Conservation (phyloP, 2,329 filamentous ascomycete genomes). For the Trichoderma lentiforme region DNA sequence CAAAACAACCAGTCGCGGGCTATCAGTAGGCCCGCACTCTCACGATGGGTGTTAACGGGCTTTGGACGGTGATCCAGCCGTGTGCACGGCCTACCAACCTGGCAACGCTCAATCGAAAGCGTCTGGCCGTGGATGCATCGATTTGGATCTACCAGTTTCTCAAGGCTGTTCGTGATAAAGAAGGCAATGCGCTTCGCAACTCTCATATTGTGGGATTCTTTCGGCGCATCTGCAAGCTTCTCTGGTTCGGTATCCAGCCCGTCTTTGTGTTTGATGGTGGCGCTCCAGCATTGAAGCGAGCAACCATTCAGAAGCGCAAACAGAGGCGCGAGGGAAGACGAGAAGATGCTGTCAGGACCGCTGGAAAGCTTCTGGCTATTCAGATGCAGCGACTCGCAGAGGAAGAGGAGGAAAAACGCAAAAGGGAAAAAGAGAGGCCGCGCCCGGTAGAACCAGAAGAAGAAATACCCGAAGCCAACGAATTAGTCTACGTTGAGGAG, state of each 20-base stretch:
- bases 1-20: not conserved
- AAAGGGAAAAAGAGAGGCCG: constrained; percentile 42
- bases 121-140: constrained; percentile 93
- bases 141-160: constrained; percentile 99
- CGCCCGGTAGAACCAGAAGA: constrained; percentile 47
- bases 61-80: constrained; percentile 94
- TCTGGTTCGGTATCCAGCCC: constrained; percentile 93
- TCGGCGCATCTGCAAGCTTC: constrained; percentile 92
- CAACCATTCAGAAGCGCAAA: constrained; percentile 80
- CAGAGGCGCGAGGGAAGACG: constrained; percentile 78
- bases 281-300: constrained; percentile 83
- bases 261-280: constrained; percentile 98
- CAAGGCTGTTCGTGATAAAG: constrained; percentile 97
- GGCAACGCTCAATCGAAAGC: constrained; percentile 92
- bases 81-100: constrained; percentile 95
- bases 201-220: constrained; percentile 98
- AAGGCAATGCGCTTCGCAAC: constrained; percentile 93
- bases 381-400: constrained; percentile 91
- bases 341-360: constrained; percentile 89
- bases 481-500: constrained; percentile 90
- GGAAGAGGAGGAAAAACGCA: constrained; percentile 71
- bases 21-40: not conserved
- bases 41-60: constrained; percentile 92
- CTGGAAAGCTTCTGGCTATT: constrained; percentile 84
- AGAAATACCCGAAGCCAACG: constrained; percentile 60